These are phyloP conservation scores for Paecilomyces variotii DNA, from an alignment of 2,329 filamentous ascomycete species.

Conservation along the genomic window DNA sequence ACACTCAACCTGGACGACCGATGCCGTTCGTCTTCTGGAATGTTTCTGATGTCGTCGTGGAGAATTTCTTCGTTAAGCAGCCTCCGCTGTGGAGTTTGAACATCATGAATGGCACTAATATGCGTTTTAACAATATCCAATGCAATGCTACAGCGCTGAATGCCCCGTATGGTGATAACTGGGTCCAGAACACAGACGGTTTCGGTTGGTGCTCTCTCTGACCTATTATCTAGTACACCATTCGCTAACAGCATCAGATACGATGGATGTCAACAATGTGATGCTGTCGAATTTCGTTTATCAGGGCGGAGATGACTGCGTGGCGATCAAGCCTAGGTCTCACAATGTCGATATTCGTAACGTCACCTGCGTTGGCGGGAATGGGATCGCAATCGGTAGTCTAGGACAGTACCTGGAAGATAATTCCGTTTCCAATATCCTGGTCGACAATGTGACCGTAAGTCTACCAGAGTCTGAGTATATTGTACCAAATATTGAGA, in stretches of 20 bases:
- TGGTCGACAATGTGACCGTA: slow-evolving; percentile 37
- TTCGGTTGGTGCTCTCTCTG: slow-evolving; percentile 27
- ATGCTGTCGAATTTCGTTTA: slow-evolving; percentile 44
- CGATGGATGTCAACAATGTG: slow-evolving; percentile 47
- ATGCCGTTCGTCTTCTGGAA: slow-evolving; percentile 56
- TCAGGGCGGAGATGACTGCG: slow-evolving; percentile 54
- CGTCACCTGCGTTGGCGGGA: slow-evolving; percentile 46
- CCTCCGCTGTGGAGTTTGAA: slow-evolving; percentile 48
- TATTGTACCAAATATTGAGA: background rate
- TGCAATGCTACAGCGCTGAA: slow-evolving; percentile 44
- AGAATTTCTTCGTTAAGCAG: slow-evolving; percentile 45
- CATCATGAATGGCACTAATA: slow-evolving; percentile 51
- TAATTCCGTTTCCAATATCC: slow-evolving; percentile 43
- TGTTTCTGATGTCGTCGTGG: slow-evolving; percentile 46
- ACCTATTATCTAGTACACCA: background rate
- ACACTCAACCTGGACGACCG: slow-evolving; percentile 43
- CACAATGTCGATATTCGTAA: slow-evolving; percentile 51
- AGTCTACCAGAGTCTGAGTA: background rate
- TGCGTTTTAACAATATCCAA: slow-evolving; percentile 45
- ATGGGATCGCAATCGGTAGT: slow-evolving; percentile 45
- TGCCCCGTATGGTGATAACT: slow-evolving; percentile 46
- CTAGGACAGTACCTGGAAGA: slow-evolving; percentile 51
- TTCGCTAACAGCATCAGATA: slow-evolving; percentile 26
- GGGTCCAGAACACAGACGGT: slow-evolving; percentile 52
- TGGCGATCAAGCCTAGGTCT: slow-evolving; percentile 55